Evolutionary conservation across 176 grass and related monocot genomes (phyloP), one percentile per base, ranked within the genome.

Genomic region (Rhynchospora tenuis): DNA sequence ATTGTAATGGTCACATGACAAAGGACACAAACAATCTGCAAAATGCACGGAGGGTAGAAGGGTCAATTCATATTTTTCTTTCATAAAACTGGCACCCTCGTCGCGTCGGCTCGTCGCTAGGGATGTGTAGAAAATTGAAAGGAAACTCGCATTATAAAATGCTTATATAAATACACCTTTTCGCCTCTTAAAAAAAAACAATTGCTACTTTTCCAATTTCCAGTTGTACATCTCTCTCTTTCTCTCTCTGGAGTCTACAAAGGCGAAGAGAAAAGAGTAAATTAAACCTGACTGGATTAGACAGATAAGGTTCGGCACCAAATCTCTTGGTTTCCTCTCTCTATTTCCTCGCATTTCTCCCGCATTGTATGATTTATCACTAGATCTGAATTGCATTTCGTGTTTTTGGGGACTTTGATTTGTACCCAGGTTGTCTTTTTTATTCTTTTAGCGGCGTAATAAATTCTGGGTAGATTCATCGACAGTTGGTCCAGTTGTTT

Each of bases 311-410:
- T 82, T 67, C 3, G 61, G 42, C 9, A 46, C 61, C 59, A 48
- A 64, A 81, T 65, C 59, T 65, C 22, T 65, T 29, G 44, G 9
- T 44, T 27, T 9, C 59, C 29, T 60, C 10, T 1, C 22, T 6
- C 20, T 51, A 19, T 16, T 68, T 55, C 19, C 22, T 66, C 63
- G 29, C 60, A 50, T 82, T 82, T 81, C 47, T 29, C 77, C 16
- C 38, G 61, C 45, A 65, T 82, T 82, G 80, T 82, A 26, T 56
- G 14, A 51, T 56, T 76, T 31, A 2, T 55, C 48, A 55, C 73
- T 55, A 82, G 80, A 82, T 82, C 80, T 67, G 80, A 61, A 45
- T 82, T 82, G 59, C 22, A 50, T 67, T 63, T 66, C 4, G 61
- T 67, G 0, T 17, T 29, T 68, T 82, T 82, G 61, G 80, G 80